Percentiles rank a stretch among this genome's conserved stretches.
phyloP scores from a whole-genome alignment of 108 stramenopile genomes.

The Pseudonitzschia pungens region DNA sequence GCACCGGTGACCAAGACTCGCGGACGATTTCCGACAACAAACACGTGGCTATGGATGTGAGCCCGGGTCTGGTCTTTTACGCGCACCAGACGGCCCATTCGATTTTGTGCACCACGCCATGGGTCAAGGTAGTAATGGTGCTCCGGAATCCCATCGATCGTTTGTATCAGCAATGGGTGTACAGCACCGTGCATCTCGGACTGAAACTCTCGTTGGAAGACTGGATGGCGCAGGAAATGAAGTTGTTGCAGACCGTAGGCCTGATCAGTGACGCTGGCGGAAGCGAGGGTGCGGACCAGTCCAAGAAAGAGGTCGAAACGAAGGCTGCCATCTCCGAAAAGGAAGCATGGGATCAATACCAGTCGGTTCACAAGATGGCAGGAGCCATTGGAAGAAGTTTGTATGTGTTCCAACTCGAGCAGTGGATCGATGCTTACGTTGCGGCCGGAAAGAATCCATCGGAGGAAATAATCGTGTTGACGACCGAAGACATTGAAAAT shows the following conservation, averaged over 20 bases:
- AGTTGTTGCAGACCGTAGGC: slow-evolving; percentile 17
- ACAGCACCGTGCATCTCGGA: slow-evolving; percentile 11
- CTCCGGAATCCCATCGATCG: slow-evolving; percentile 44
- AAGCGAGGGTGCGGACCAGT: not conserved
- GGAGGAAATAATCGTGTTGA: slow-evolving; percentile 20
- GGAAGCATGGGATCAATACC: slow-evolving; percentile 31
- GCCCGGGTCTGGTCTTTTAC: slow-evolving; percentile 35
- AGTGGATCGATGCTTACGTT: slow-evolving; percentile 30
- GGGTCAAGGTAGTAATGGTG: slow-evolving; percentile 35
- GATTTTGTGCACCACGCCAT: slow-evolving; percentile 35
- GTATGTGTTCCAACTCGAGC: slow-evolving; percentile 31
- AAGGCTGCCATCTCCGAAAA: slow-evolving; percentile 2
- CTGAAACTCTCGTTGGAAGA: slow-evolving; percentile 23
- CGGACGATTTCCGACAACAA: too few relatives aligned
- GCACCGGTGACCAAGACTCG: not conserved
- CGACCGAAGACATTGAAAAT: slow-evolving; percentile 25
- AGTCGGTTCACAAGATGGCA: slow-evolving; percentile 18
- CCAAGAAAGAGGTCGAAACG: not conserved
- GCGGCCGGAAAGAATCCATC: slow-evolving; percentile 27
- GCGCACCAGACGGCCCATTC: slow-evolving; percentile 18
- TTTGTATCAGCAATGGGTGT: slow-evolving; percentile 36
- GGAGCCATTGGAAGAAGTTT: slow-evolving; percentile 26
- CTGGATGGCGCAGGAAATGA: slow-evolving; percentile 38
- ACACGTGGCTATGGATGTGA: slow-evolving; percentile 33
- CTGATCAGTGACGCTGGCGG: slow-evolving; percentile 14